Evolutionary conservation across 2,329 filamentous ascomycete genomes (phyloP).

Genomic region (Alternaria gaisen): DNA sequence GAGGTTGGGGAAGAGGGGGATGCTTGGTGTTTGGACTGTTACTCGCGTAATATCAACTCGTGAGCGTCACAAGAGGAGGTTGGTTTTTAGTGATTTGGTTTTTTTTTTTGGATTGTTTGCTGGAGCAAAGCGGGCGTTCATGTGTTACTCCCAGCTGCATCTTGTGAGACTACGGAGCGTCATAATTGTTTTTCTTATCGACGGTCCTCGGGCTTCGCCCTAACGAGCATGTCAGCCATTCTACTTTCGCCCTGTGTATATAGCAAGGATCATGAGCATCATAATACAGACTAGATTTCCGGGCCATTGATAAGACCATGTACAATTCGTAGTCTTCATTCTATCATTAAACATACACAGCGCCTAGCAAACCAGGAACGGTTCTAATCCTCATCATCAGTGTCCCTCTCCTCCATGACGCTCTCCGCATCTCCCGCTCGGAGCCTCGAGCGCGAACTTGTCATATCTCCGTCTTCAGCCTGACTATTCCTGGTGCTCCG

Average conservation of each 20-base stretch:
- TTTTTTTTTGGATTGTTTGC: neutral
- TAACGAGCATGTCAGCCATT: neutral
- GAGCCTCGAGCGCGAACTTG: constrained; percentile 16
- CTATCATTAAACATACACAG: neutral
- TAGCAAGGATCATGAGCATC: neutral
- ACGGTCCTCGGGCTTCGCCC: neutral
- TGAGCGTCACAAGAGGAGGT: constrained; percentile 6
- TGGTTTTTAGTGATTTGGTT: neutral
- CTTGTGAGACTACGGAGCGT: neutral
- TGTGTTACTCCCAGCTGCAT: constrained; percentile 1
- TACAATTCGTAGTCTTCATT: neutral
- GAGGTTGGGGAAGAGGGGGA: constrained; percentile 72
- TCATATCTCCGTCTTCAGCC: constrained; percentile 30
- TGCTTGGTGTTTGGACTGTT: constrained; percentile 71
- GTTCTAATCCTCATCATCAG: constrained; percentile 20
- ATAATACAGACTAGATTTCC: neutral
- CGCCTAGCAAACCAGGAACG: neutral
- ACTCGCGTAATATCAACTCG: constrained; percentile 34
- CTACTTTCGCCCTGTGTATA: neutral
- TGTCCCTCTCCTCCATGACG: constrained; percentile 20
- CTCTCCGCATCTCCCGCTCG: constrained; percentile 12
- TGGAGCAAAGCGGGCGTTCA: constrained; percentile 6
- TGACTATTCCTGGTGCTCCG: constrained; percentile 40
- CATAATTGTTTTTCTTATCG: neutral
- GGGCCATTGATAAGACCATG: neutral